phyloP scores from a whole-genome alignment of 75 land plant species.

The Cryptomeria japonica region DNA sequence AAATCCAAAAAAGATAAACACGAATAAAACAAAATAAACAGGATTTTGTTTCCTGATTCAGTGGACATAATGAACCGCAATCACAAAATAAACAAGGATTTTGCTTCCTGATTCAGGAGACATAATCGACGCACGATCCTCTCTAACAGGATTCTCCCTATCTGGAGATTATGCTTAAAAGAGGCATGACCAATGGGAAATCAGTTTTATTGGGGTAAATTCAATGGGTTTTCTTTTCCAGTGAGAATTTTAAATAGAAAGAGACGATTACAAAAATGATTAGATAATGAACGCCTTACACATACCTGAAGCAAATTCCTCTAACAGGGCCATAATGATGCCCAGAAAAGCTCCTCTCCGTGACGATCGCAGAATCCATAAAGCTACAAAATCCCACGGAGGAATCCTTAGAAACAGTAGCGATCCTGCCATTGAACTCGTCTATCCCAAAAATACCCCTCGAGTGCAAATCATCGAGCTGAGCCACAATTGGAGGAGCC shows the following conservation, averaged over 20 bases:
- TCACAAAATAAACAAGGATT: too few species aligned
- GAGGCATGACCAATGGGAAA: too few species aligned
- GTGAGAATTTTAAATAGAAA: neutral
- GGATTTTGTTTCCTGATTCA: too few species aligned
- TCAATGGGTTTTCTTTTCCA: neutral
- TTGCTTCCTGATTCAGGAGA: too few species aligned
- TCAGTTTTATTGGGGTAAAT: too few species aligned
- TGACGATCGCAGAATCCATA: conserved; percentile 4
- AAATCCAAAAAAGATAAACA: too few species aligned
- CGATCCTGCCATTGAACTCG: conserved; percentile 23
- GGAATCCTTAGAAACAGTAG: conserved; percentile 39
- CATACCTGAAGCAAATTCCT: conserved; percentile 45
- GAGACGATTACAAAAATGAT: neutral
- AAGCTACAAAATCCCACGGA: conserved; percentile 23
- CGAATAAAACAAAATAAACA: too few species aligned
- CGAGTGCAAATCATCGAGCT: conserved; percentile 20
- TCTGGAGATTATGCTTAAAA: too few species aligned
- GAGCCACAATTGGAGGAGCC: conserved; percentile 24
- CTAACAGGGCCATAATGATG: conserved; percentile 46
- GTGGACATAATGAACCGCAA: too few species aligned
- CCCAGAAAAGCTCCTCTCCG: conserved; percentile 32
- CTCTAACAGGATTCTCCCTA: too few species aligned
- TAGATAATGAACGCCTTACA: neutral
- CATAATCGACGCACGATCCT: too few species aligned
- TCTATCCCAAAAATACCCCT: conserved; percentile 42